These are phyloP conservation scores for Streptanthus diversifolius DNA, from an alignment of 345 rosid genomes.

Conservation along the genomic window DNA sequence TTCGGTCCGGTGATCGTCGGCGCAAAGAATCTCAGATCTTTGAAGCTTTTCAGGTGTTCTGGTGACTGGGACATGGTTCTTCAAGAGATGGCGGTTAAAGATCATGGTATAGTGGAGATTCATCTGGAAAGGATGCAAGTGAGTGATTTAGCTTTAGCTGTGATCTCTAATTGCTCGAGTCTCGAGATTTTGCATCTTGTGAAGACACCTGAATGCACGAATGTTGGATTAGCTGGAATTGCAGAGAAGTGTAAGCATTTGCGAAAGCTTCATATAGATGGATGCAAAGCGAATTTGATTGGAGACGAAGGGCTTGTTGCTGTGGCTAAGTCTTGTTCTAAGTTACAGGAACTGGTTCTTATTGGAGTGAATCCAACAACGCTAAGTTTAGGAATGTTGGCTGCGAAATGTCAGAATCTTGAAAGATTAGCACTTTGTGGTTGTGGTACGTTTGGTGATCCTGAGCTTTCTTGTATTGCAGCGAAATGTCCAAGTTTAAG, in stretches of 20 bases:
- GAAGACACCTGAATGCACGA: conserved; percentile 68
- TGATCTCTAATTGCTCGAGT: conserved; percentile 49
- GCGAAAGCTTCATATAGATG: conserved; percentile 79
- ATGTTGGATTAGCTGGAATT: conserved; percentile 46
- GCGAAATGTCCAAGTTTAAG: conserved; percentile 59
- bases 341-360: conserved; percentile 65
- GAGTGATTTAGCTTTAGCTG: conserved; percentile 56
- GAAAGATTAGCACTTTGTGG: conserved; percentile 77
- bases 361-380: conserved; percentile 79
- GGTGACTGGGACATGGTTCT: conserved; percentile 77
- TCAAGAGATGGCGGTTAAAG: conserved; percentile 44
- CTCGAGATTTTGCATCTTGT: conserved; percentile 77
- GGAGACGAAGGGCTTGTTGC: conserved; percentile 65
- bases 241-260: conserved; percentile 56
- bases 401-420: conserved; percentile 56
- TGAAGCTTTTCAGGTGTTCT: conserved; percentile 78
- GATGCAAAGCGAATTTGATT: conserved; percentile 63
- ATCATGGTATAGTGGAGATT: conserved; percentile 52
- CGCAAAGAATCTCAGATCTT: conserved; percentile 53
- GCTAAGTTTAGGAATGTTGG: conserved; percentile 52
- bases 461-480: conserved; percentile 67
- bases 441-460: conserved; percentile 69
- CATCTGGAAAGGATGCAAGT: conserved; percentile 72
- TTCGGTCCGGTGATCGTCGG: conserved; percentile 63
- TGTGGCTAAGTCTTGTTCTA: conserved; percentile 58